Conservation (phyloP, 2,329 filamentous ascomycete species). For the Chaetomiaceae sp. region DNA sequence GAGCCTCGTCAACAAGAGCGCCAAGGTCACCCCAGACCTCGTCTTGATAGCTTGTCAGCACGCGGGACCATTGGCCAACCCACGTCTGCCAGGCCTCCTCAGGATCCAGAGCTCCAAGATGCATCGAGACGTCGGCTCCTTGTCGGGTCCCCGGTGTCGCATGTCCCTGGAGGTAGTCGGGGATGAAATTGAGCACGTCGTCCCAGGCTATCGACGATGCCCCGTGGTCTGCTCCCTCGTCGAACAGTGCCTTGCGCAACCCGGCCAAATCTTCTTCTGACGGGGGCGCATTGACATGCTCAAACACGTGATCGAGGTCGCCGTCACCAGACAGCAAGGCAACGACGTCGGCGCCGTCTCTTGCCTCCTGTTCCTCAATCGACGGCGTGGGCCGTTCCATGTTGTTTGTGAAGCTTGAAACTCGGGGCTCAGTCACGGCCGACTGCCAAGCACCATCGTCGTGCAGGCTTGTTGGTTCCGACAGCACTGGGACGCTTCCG, state of each 20-base stretch:
- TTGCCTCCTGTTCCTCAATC: conserved; percentile 32
- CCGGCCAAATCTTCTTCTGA: conserved; percentile 30
- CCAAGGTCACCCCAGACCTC: conserved; percentile 64
- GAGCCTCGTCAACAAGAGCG: conserved; percentile 52
- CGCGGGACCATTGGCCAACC: conserved; percentile 52
- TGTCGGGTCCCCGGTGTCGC: neutral
- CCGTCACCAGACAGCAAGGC: conserved; percentile 32
- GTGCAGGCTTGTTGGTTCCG: conserved; percentile 15
- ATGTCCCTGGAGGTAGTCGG: conserved; percentile 31
- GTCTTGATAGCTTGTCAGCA: conserved; percentile 54
- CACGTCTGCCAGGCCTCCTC: conserved; percentile 41
- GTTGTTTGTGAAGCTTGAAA: neutral
- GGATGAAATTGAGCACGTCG: conserved; percentile 47
- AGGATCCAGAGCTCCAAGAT: conserved; percentile 38
- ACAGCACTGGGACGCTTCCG: conserved; percentile 21
- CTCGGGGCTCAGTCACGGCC: neutral
- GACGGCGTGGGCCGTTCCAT: conserved; percentile 18
- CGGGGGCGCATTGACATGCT: conserved; percentile 24
- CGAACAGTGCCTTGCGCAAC: conserved; percentile 38
- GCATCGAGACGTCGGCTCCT: conserved; percentile 23
- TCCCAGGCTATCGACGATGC: conserved; percentile 36
- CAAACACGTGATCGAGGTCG: conserved; percentile 25
- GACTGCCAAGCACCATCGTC: conserved; percentile 20
- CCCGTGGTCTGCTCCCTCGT: conserved; percentile 18
- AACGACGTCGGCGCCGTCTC: conserved; percentile 38